Conservation (phyloP, 768 basidiomycete genomes). For the Mycena belliarum region DNA sequence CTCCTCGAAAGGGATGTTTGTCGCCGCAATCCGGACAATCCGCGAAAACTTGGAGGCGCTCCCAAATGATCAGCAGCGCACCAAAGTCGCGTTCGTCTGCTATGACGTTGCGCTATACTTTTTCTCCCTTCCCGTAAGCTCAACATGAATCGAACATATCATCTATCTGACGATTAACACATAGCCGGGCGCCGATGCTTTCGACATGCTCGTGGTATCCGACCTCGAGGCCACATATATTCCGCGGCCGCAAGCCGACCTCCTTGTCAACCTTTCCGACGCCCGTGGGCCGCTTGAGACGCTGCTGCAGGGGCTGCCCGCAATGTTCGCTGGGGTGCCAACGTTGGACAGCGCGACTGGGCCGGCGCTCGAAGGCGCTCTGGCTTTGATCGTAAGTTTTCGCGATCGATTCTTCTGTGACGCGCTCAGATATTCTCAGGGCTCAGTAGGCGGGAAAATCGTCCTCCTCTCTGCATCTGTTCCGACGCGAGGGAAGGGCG, state of each 20-base stretch:
- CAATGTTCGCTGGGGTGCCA: conserved; percentile 50
- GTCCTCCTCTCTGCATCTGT: conserved; percentile 55
- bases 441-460: conserved; percentile 64
- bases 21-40: conserved; percentile 64
- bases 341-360: conserved; percentile 4
- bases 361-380: conserved; percentile 4
- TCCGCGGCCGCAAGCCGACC: conserved; percentile 54
- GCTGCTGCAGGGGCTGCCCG: conserved; percentile 53
- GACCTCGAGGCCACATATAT: conserved; percentile 69
- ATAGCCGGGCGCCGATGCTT: background rate
- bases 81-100: conserved; percentile 62
- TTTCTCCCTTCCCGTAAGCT: conserved; percentile 51
- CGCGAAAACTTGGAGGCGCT: conserved; percentile 65
- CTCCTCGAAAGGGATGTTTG: conserved; percentile 50
- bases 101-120: conserved; percentile 65
- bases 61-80: conserved; percentile 59
- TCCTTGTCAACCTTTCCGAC: conserved; percentile 63
- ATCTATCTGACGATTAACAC: background rate
- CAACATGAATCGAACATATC: background rate
- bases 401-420: background rate
- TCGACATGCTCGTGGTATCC: conserved; percentile 66
- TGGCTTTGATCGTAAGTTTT: background rate
- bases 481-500: conserved; percentile 59
- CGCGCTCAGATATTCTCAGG: conserved; percentile 28
- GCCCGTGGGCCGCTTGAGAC: conserved; percentile 51